Evolutionary conservation across 192 early-diverging fungal species (phyloP), one percentile per base, ranked within the genome.

Genomic region (Rhizoclosmatium globosum): DNA sequence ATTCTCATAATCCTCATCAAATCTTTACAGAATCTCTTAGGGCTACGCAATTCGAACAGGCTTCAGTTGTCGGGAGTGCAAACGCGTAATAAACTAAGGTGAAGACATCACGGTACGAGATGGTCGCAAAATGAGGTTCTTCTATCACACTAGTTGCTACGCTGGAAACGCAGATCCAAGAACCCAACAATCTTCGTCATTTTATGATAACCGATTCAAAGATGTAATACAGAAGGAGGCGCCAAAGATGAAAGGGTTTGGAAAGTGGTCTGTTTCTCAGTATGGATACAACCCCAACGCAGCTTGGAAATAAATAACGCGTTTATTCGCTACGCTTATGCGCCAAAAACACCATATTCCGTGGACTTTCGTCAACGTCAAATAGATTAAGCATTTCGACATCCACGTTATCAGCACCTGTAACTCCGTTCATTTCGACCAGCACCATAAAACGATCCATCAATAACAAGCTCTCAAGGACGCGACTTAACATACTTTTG

Each of bases 41-140:
- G 73, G 73, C 11, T 39, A 21, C 19, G 47, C 71, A 31, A 42
- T 79, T 77, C 19, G 74, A 66, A 58, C 81, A 74, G 58, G 79
- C 71, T 42, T 83, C 65, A 44, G 76, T 82, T 87, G 86, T 64
- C 57, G 86, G 4, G 82, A 85, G 71, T 87, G 86, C 73, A 69
- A 68, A 46, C 1, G 56, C 44, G 50, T 81, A n/a, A 87, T 87
- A 46, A 45, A 39, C 3, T 47, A 73, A 38, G 77, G 80, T 47
- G 73, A 62, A 64, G 6, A 42, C 9, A 61, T 86, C 11, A 71
- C 53, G 41, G 79, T 83, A 3, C 75, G 84, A 42, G 85, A 88
- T 78, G 83, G 87, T 21, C 81, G 85, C 41, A 88, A 88, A 78
- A 85, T 88, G 77, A 72, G 87, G 21, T 74, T 87, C 53, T 86